phyloP scores from a whole-genome alignment of 148 eudicot genomes.

The Fallopia convolvulus region DNA sequence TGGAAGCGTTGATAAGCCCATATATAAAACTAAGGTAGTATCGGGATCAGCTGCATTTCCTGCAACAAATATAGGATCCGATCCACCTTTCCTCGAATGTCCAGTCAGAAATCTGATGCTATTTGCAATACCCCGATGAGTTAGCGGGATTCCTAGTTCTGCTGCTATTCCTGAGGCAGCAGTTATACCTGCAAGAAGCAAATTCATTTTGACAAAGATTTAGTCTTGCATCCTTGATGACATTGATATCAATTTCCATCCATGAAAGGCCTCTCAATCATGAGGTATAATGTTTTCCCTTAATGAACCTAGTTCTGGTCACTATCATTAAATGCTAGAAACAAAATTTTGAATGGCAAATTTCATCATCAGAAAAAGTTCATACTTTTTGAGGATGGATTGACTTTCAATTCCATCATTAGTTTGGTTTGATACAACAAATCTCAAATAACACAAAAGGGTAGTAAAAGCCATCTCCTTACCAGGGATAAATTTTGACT shows the following conservation, averaged over 20 bases:
- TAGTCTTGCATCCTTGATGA: neutral
- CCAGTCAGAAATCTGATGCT: conserved; percentile 96
- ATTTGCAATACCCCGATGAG: conserved; percentile 82
- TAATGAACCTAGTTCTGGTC: neutral
- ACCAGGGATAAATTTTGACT: conserved; percentile 96
- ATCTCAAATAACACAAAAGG: neutral
- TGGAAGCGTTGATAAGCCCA: conserved; percentile 95
- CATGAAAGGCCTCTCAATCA: neutral
- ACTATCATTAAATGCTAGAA: neutral
- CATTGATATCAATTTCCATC: neutral
- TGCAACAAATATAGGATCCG: conserved; percentile 80
- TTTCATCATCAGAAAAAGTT: neutral
- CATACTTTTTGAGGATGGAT: neutral
- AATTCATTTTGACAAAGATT: neutral
- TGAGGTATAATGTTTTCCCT: neutral
- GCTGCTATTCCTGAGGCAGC: conserved; percentile 98
- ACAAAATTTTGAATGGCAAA: neutral
- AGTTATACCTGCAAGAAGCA: conserved; percentile 61
- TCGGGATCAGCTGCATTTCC: conserved; percentile 89
- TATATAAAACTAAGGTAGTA: conserved; percentile 84
- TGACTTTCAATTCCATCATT: neutral
- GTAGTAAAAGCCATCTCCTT: conserved; percentile 1
- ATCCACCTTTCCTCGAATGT: conserved; percentile 91
- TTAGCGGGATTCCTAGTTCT: conserved; percentile 87
- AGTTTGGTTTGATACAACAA: neutral